Base-by-base conservation (phyloP, 768 basidiomycete species). In the Austroboletus eburneus region DNA sequence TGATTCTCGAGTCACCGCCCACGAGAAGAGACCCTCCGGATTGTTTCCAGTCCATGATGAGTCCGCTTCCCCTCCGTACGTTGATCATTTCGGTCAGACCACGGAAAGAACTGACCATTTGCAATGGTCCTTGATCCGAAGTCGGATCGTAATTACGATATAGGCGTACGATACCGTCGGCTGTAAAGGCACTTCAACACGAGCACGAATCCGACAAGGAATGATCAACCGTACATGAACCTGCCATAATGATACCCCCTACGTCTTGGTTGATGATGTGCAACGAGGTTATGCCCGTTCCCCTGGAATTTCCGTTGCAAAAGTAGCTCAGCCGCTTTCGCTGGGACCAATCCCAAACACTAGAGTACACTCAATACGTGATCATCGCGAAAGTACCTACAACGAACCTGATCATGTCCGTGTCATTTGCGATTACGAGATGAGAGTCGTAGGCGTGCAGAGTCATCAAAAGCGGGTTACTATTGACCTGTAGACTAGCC, bases 241-340 rank as follows among this genome's bases (percentile, higher is more conserved):
- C 92, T 22, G 87, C 85, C 44, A 98, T 66, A 43, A 98, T 81
- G 37, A 97, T 83, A 1, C 91, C 92, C 9, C 90, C 87, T 13
- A 92, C 87, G 47, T 96, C 92, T 67, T 99, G 91, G 63, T 99
- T 97, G 65, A 98, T 91, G 61, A 97, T 84, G 45, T 91, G 82
- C 18, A 97, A 69, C 2, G 88, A 84, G 0, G 96, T 94, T 47
- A 97, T 88, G 45, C 79, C 85, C 4, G 86, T 87, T 29, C 87
- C 87, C 45, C 71, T 73, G 2, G 85, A 79, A 61, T 94, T 93
- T 39, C 90, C 91, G 56, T 98, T 97, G 58, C 80, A 85, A 70
- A 97, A 98, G 46, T 81, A 77, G 50, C 83, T 85, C 45, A 98
- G 61, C 22, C 83, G 80, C 56, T 80, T 83, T 42, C 83, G 80